A percentile compares a stretch with the other conserved stretches of the same genome.
These are phyloP conservation scores for Gynochthodes officinalis DNA, from an alignment of 257 asterid genomes.

Conservation along the genomic window DNA sequence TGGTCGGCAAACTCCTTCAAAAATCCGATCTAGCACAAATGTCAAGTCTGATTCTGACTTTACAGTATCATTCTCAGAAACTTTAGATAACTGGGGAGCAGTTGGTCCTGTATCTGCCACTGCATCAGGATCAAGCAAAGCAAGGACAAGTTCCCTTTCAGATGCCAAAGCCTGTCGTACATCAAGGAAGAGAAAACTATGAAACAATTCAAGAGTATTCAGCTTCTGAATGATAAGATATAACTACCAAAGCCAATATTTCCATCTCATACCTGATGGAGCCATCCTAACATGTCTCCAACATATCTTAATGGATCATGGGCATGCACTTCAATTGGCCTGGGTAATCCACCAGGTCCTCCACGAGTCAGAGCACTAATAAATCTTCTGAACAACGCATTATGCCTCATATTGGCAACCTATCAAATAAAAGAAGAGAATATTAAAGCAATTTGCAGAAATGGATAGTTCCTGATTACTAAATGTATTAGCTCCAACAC, in stretches of 20 bases:
- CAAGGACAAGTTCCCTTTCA: constrained; percentile 96
- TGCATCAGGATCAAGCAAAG: constrained; percentile 91
- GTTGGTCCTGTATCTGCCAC: constrained; percentile 62
- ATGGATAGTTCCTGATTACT: not conserved
- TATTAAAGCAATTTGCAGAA: constrained; percentile 15
- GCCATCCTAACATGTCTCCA: constrained; percentile 99
- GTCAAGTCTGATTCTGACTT: constrained; percentile 82
- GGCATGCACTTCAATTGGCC: constrained; percentile 99
- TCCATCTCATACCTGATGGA: constrained; percentile 69
- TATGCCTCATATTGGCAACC: constrained; percentile 99
- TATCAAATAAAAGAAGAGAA: constrained; percentile 24
- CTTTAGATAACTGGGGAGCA: constrained; percentile 54
- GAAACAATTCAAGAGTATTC: constrained; percentile 1
- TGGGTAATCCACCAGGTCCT: constrained; percentile 97
- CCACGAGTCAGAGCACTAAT: constrained; percentile 99
- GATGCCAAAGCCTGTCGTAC: constrained; percentile 86
- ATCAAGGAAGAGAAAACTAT: constrained; percentile 19
- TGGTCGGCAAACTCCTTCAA: constrained; percentile 99
- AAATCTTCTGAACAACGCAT: constrained; percentile 94
- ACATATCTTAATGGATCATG: constrained; percentile 98
- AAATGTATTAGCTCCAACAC: constrained; percentile 17
- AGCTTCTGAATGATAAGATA: constrained; percentile 5
- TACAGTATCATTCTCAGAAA: constrained; percentile 44
- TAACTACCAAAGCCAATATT: not conserved
- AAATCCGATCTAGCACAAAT: constrained; percentile 90